Conservation (phyloP, 257 asterid genomes). For the Solanum chilense region DNA sequence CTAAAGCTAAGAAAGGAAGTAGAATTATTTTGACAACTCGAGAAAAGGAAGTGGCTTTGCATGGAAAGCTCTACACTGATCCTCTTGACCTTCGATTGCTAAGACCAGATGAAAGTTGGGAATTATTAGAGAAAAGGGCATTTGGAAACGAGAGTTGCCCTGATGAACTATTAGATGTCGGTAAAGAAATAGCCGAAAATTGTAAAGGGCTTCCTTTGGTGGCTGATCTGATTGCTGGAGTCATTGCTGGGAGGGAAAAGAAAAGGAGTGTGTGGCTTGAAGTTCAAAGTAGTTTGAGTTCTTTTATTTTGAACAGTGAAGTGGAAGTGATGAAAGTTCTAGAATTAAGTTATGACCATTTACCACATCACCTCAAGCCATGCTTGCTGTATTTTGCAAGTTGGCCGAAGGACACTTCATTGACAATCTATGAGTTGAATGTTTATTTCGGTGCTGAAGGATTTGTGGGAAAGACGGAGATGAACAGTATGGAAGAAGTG, state of each 20-base stretch:
- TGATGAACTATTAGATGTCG: not conserved
- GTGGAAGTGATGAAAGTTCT: not conserved
- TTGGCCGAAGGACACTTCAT: not conserved
- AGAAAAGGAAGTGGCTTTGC: too few species aligned
- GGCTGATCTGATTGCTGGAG: not conserved
- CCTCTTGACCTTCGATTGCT: not conserved
- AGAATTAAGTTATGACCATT: not conserved
- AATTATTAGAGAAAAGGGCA: not conserved
- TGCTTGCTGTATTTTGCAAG: not conserved
- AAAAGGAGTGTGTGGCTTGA: not conserved
- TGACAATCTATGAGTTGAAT: not conserved
- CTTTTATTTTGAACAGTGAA: not conserved
- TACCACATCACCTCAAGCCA: not conserved
- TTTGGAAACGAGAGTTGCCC: not conserved
- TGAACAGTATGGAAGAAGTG: not conserved
- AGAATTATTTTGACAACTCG: too few species aligned
- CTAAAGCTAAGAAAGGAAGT: rapidly evolving
- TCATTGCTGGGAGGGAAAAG: not conserved
- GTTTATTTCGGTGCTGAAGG: slow-evolving; percentile 16
- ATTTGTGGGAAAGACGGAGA: not conserved
- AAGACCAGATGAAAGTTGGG: not conserved
- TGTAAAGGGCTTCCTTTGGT: not conserved
- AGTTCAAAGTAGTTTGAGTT: not conserved
- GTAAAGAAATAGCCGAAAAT: not conserved
- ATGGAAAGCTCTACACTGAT: too few species aligned